phyloP scores from a whole-genome alignment of 208 protist genomes.

The Herpetomonas tarakana region DNA sequence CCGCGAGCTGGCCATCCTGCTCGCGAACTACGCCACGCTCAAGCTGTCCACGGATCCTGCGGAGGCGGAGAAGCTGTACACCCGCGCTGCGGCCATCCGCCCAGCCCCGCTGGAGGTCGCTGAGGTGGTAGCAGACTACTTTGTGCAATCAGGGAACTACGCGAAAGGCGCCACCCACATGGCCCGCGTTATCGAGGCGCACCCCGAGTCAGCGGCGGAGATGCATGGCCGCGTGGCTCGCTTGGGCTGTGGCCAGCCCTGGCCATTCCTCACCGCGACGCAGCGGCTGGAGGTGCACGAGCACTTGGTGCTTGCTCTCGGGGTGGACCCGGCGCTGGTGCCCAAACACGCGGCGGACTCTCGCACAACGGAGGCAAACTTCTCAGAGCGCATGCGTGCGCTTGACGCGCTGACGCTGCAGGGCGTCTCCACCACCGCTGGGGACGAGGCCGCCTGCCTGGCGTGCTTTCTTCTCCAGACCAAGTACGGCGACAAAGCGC shows the following conservation, averaged over 20 bases:
- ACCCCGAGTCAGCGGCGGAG: slow-evolving; percentile 22
- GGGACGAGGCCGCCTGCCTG: slow-evolving; percentile 65
- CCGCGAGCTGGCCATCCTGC: slow-evolving; percentile 59
- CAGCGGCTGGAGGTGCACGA: slow-evolving; percentile 48
- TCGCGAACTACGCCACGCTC: slow-evolving; percentile 78
- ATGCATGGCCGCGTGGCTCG: slow-evolving; percentile 40
- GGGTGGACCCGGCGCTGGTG: slow-evolving; percentile 11
- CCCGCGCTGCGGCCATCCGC: slow-evolving; percentile 40
- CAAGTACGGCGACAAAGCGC: slow-evolving; percentile 36
- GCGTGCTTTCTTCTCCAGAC: slow-evolving; percentile 66
- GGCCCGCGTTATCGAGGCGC: slow-evolving; percentile 26
- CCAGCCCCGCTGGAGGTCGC: slow-evolving; percentile 51
- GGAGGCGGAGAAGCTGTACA: slow-evolving; percentile 50
- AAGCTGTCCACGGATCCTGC: slow-evolving; percentile 23
- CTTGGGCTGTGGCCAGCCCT: slow-evolving; percentile 40
- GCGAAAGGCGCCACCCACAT: slow-evolving; percentile 48
- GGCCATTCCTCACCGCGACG: slow-evolving; percentile 30
- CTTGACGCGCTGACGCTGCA: slow-evolving; percentile 42
- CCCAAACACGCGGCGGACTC: background rate
- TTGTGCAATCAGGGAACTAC: slow-evolving; percentile 63
- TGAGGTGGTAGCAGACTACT: slow-evolving; percentile 62
- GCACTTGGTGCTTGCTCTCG: slow-evolving; percentile 56
- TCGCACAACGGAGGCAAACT: slow-evolving; percentile 3
- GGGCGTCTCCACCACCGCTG: slow-evolving; percentile 45
- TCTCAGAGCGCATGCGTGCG: slow-evolving; percentile 7